Evolutionary conservation across 805 yeast species (phyloP).

Genomic region (Candida ascalaphidarum): DNA sequence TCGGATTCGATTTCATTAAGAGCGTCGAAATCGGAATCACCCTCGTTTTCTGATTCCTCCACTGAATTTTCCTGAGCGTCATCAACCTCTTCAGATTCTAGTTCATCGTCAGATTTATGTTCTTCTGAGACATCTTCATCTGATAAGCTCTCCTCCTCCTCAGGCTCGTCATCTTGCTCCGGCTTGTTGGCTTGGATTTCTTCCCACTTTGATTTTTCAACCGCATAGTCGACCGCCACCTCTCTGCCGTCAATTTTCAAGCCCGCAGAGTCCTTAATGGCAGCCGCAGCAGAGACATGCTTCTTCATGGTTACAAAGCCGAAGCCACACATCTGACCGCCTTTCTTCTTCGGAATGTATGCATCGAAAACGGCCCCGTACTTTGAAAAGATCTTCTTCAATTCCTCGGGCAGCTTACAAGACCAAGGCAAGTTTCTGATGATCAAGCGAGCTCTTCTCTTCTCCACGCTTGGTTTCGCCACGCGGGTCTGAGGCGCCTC

Average conservation of each 20-base stretch:
- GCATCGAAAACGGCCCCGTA: constrained; percentile 88
- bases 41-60: constrained; percentile 14
- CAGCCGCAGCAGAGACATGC: constrained; percentile 66
- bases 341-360: constrained; percentile 77
- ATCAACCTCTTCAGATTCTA: constrained; percentile 18
- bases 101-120: constrained; percentile 26
- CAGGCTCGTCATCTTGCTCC: constrained; percentile 30
- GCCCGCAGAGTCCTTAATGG: constrained; percentile 67
- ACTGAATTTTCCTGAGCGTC: constrained; percentile 29
- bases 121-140: constrained; percentile 33
- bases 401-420: constrained; percentile 64
- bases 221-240: constrained; percentile 91
- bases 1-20: constrained; percentile 16
- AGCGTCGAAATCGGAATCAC: constrained; percentile 20
- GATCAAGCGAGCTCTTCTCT: constrained; percentile 79
- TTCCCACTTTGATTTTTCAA: constrained; percentile 83
- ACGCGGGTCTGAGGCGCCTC: constrained; percentile 4
- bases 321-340: constrained; percentile 89
- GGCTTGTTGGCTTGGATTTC: constrained; percentile 31
- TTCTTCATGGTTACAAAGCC: constrained; percentile 90
- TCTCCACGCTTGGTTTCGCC: constrained; percentile 40
- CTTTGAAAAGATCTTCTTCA: constrained; percentile 61
- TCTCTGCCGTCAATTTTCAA: constrained; percentile 81
- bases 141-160: constrained; percentile 28
- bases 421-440: constrained; percentile 96